A percentile compares a stretch with the other conserved stretches of the same genome.
phyloP scores from a whole-genome alignment of 1,284 basidiomycete genomes.

The Tranzscheliella williamsii region DNA sequence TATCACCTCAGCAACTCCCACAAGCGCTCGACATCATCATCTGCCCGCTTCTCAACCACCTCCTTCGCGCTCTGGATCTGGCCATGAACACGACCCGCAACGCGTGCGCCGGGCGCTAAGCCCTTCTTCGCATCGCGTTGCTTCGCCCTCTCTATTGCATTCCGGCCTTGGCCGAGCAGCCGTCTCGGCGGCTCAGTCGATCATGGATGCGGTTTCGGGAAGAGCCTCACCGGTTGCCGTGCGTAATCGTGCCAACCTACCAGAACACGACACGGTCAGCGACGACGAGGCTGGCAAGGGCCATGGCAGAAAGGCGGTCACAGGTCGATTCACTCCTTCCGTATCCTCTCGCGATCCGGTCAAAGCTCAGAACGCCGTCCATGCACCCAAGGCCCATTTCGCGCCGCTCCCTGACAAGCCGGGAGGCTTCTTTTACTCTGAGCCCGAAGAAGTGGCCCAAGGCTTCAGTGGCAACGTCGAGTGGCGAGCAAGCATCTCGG shows the following conservation, averaged over 20 bases:
- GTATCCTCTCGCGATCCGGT: constrained; percentile 9
- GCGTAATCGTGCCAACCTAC: constrained; percentile 1
- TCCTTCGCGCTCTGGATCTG: constrained; percentile 12
- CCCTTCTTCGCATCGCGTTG: constrained; percentile 15
- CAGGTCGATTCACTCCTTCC: constrained; percentile 38
- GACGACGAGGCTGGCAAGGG: constrained; percentile 52
- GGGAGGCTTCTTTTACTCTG: constrained; percentile 1
- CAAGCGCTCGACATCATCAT: constrained; percentile 25
- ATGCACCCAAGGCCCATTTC: constrained; percentile 10
- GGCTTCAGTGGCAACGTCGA: constrained; percentile 12
- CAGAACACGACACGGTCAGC: constrained; percentile 20
- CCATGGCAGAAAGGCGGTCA: constrained; percentile 32
- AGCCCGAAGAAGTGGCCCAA: constrained; percentile 9
- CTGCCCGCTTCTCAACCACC: constrained; percentile 2
- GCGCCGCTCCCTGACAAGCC: not conserved
- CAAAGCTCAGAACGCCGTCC: not conserved
- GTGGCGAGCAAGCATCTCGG: constrained; percentile 24
- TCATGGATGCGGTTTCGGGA: constrained; percentile 46
- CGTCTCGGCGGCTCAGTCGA: constrained; percentile 45
- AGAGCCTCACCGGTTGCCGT: constrained; percentile 29
- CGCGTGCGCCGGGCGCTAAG: constrained; percentile 5
- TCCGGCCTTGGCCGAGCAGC: constrained; percentile 39
- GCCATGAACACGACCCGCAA: constrained; percentile 18
- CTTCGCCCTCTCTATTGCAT: constrained; percentile 24
- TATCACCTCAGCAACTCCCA: constrained; percentile 40